Evolutionary conservation across 177 flowering plant species (phyloP).

Genomic region (Vitis hybrid): DNA sequence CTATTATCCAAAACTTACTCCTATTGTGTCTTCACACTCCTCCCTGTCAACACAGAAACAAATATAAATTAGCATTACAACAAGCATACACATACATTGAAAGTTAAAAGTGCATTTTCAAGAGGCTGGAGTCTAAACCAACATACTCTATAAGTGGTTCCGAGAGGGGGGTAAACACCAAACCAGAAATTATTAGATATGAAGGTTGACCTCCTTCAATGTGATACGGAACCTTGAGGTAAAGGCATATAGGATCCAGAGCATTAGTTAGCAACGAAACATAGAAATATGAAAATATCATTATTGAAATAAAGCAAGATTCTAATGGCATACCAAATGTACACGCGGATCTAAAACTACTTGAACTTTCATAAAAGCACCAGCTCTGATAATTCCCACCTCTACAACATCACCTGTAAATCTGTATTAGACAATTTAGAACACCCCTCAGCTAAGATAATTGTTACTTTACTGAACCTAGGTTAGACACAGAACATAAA

Average conservation of each 20-base stretch:
- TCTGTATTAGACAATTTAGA: conserved; percentile 42
- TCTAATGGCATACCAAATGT: conserved; percentile 60
- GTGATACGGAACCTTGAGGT: conserved; percentile 81
- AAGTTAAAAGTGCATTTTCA: neutral
- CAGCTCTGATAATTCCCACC: conserved; percentile 82
- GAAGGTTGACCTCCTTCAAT: conserved; percentile 93
- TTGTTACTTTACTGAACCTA: neutral
- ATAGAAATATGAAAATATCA: neutral
- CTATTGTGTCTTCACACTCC: conserved; percentile 86
- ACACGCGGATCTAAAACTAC: conserved; percentile 71
- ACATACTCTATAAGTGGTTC: conserved; percentile 93
- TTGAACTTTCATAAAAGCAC: conserved; percentile 62
- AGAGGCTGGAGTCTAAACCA: neutral
- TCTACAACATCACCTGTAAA: conserved; percentile 89
- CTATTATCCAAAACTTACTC: conserved; percentile 48
- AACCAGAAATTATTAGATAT: conserved; percentile 82
- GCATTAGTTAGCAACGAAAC: conserved; percentile 11
- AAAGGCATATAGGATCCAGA: neutral
- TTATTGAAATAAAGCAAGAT: neutral
- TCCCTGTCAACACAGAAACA: conserved; percentile 52
- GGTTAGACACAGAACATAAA: neutral
- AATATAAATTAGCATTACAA: neutral
- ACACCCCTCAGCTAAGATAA: conserved; percentile 8
- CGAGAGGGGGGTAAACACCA: conserved; percentile 97
- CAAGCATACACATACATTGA: neutral